Percentiles rank a stretch among this genome's conserved stretches.
Evolutionary conservation across 768 basidiomycete genomes (phyloP).

Genomic region (Gloeophyllum trabeum): DNA sequence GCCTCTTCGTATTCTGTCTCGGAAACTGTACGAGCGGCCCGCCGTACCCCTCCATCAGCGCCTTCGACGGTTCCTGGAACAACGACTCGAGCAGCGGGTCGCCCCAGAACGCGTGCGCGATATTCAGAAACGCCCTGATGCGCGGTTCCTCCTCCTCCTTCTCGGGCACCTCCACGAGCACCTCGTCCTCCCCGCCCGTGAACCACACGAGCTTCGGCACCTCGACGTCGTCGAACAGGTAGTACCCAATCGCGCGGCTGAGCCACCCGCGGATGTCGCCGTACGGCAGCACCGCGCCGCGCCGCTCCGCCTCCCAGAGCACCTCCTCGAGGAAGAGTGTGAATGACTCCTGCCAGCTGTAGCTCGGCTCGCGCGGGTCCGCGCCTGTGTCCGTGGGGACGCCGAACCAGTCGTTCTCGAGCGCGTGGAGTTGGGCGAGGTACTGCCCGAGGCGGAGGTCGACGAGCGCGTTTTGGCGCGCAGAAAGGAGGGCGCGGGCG

Average conservation of each 20-base stretch:
- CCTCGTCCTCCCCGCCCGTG: conserved; percentile 45
- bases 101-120: conserved; percentile 55
- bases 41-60: conserved; percentile 56
- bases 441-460: conserved; percentile 53
- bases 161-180: conserved; percentile 33
- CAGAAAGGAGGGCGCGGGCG: conserved; percentile 19
- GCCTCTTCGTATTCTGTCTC: conserved; percentile 62
- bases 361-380: conserved; percentile 22
- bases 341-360: conserved; percentile 74
- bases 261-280: conserved; percentile 34
- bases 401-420: conserved; percentile 69
- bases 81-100: conserved; percentile 65
- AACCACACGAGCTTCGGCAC: conserved; percentile 59
- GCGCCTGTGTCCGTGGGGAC: conserved; percentile 19
- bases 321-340: conserved; percentile 44
- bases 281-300: conserved; percentile 12
- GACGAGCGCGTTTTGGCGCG: conserved; percentile 27
- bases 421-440: conserved; percentile 50
- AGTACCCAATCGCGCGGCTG: conserved; percentile 62
- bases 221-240: conserved; percentile 69
- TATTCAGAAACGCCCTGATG: conserved; percentile 26
- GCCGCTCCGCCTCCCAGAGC: conserved; percentile 29
- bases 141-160: conserved; percentile 15
- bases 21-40: conserved; percentile 39
- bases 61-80: conserved; percentile 40